Evolutionary conservation across 2,329 filamentous ascomycete species (phyloP).

Genomic region (Phialophora expanda): DNA sequence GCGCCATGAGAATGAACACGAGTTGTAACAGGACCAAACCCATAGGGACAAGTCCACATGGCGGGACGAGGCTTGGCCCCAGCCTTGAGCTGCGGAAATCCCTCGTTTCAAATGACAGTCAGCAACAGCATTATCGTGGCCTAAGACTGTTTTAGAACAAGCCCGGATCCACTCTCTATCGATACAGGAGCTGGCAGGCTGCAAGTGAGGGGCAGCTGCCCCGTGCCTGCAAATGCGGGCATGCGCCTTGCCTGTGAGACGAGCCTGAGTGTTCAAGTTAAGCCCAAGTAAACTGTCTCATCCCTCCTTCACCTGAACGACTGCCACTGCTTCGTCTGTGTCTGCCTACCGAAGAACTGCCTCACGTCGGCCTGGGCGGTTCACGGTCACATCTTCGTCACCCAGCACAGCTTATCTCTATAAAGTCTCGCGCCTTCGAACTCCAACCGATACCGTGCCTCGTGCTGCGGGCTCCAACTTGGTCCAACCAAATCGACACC

Average conservation of each 20-base stretch:
- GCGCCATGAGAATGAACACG: neutral
- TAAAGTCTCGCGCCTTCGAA: neutral
- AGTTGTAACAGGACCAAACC: neutral
- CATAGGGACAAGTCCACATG: neutral
- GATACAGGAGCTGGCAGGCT: neutral
- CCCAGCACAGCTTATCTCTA: constrained; percentile 10
- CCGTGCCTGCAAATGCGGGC: constrained; percentile 10
- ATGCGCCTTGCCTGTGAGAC: constrained; percentile 16
- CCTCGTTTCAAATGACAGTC: constrained; percentile 2
- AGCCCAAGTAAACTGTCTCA: neutral
- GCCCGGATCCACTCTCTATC: neutral
- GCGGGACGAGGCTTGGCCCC: constrained; percentile 1
- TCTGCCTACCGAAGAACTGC: neutral
- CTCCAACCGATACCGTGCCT: neutral
- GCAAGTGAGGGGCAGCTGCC: constrained; percentile 8
- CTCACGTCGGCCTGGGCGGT: neutral
- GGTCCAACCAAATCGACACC: constrained; percentile 3
- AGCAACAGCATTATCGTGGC: neutral
- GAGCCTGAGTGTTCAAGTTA: constrained; percentile 6
- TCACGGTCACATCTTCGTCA: neutral
- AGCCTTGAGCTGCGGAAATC: neutral
- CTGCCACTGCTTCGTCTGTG: neutral
- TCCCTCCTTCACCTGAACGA: neutral
- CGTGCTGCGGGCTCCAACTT: constrained; percentile 11
- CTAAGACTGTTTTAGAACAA: neutral